A percentile compares a stretch with the other conserved stretches of the same genome.
These are phyloP conservation scores for Candida coquimbonensis DNA, from an alignment of 805 yeast genomes.

Conservation along the genomic window DNA sequence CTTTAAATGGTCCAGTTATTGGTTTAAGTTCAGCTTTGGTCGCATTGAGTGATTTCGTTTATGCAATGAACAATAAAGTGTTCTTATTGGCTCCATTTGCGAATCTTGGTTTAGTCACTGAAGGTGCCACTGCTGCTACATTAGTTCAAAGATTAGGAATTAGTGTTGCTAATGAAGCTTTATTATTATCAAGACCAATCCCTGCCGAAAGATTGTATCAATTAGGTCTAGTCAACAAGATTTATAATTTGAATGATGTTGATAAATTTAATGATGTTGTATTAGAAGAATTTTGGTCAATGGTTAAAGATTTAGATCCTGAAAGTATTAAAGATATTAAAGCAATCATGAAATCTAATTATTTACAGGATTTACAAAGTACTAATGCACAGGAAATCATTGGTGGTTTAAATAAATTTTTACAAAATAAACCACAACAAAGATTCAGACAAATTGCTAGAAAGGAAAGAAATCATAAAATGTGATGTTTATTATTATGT, in stretches of 20 bases:
- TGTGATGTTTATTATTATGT: constrained; percentile 26
- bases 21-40: constrained; percentile 74
- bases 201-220: constrained; percentile 46
- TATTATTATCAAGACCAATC: constrained; percentile 63
- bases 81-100: constrained; percentile 71
- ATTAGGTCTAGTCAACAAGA: constrained; percentile 56
- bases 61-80: constrained; percentile 51
- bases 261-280: constrained; percentile 42
- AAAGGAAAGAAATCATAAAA: constrained; percentile 55
- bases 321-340: constrained; percentile 40
- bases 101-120: constrained; percentile 75
- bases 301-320: constrained; percentile 30
- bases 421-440: constrained; percentile 64
- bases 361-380: constrained; percentile 30
- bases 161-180: constrained; percentile 65
- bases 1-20: constrained; percentile 81
- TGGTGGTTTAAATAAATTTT: constrained; percentile 64
- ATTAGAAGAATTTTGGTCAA: constrained; percentile 30
- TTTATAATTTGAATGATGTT: constrained; percentile 36
- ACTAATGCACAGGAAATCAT: constrained; percentile 61
- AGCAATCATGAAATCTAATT: constrained; percentile 28
- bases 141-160: constrained; percentile 65
- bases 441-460: constrained; percentile 51
- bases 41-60: constrained; percentile 69
- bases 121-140: constrained; percentile 69